Percentiles rank a stretch among this genome's conserved stretches.
Conservation (phyloP, 2,329 filamentous ascomycete genomes). For the Arthrobotrys sphaeroides region DNA sequence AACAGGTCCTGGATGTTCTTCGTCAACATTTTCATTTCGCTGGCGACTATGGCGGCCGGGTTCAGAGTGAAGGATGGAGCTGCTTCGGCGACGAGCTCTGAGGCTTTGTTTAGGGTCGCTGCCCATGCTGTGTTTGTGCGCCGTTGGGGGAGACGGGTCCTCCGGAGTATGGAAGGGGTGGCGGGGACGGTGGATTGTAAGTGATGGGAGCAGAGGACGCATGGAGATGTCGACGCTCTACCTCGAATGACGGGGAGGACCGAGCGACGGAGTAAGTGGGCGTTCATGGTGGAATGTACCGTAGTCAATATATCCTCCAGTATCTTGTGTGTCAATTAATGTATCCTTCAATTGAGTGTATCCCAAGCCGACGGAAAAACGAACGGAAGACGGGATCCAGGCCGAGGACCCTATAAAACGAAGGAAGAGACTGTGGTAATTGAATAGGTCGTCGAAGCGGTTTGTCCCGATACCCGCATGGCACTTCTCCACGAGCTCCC, state of each 20-base stretch:
- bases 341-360: no score
- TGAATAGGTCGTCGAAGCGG: background rate
- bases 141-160: constrained; percentile 13
- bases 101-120: constrained; percentile 50
- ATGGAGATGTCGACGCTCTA: constrained; percentile 34
- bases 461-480: constrained; percentile 22
- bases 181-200: constrained; percentile 1
- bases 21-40: constrained; percentile 81
- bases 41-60: constrained; percentile 47
- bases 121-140: constrained; percentile 34
- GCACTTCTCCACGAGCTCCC: background rate
- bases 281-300: constrained; percentile 5
- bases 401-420: background rate
- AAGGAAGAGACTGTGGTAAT: background rate
- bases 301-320: background rate
- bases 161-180: background rate
- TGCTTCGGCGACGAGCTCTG: constrained; percentile 48
- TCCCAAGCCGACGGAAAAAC: background rate
- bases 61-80: constrained; percentile 51
- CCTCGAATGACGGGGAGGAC: constrained; percentile 21
- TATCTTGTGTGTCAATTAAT: no score
- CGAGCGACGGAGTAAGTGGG: constrained; percentile 30
- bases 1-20: constrained; percentile 93
- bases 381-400: no score
- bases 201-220: constrained; percentile 43